Evolutionary conservation across 352 stramenopile genomes (phyloP), one percentile per base, ranked within the genome.

Genomic region (Globisporangium middletonii): DNA sequence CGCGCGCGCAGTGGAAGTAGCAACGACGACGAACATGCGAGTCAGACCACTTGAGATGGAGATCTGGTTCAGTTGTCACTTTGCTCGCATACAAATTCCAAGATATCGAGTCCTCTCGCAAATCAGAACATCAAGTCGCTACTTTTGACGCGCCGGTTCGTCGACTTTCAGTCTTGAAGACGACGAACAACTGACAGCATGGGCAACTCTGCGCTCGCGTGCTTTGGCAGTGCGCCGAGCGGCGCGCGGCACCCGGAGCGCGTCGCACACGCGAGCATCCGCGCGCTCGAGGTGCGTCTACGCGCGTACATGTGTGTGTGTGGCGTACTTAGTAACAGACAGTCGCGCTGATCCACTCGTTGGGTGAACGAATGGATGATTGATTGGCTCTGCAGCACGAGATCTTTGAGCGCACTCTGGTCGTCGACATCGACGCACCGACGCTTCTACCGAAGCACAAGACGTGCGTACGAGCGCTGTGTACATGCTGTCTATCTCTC

Each of bases 1-100:
- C 65, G 35, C 71, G 77, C 53, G 75, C 73, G 19, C 74, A 79
- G 37, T 88, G 75, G 75, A 75, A 80, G 65, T 88, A 48, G 43
- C 28, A 16, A 44, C 2, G 18, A 51, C 11, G n/a, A 42, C 33
- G 7, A 9, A 9, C 33, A 11, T 38, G 33, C 33, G 33, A 38
- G 33, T 38, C 33, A 38, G 33, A 13, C 33, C 33, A 38, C 33
- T 2, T 12, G 5, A 38, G 33, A 46, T 18, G 41, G 41, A 46
- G 43, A 59, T 59, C 18, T 7, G 53, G 33, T 59, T 47, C 11
- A 41, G 23, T 38, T 12, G 33, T 38, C 33, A 9, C 7, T 9
- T 5, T 38, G 9, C 33, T 38, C 9, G 33, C 12, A 38, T 38
- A 38, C 33, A 12, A 38, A 38, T 38, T 12, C 1, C 33, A 38